phyloP scores from a whole-genome alignment of 495 filamentous ascomycete genomes.

The Talaromyces stipitatus region DNA sequence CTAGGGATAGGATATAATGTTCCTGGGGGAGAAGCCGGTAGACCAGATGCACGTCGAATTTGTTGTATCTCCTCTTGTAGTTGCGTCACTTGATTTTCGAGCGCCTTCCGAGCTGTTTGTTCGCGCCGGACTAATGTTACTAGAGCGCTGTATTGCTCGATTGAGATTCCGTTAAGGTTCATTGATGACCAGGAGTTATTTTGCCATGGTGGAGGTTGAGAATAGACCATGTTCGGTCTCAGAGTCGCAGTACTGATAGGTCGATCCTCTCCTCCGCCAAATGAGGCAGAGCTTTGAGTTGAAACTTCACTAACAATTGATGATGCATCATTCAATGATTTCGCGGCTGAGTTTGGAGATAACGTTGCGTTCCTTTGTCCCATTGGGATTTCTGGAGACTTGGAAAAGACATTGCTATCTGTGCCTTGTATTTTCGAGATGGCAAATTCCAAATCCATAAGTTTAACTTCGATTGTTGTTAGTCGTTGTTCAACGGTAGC shows the following conservation, averaged over 20 bases:
- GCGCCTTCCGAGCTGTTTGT: slow-evolving; percentile 43
- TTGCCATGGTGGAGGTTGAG: slow-evolving; percentile 16
- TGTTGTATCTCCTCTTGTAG: slow-evolving; percentile 45
- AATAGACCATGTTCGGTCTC: slow-evolving; percentile 23
- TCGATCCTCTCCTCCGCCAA: slow-evolving; percentile 14
- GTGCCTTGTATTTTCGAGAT: slow-evolving; percentile 43
- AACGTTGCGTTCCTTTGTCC: neutral
- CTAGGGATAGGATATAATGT: slow-evolving; percentile 32
- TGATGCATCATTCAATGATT: neutral
- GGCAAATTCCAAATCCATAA: slow-evolving; percentile 49
- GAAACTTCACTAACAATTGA: slow-evolving; percentile 19
- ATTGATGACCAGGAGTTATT: slow-evolving; percentile 21
- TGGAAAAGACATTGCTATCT: slow-evolving; percentile 10
- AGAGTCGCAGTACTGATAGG: slow-evolving; percentile 35
- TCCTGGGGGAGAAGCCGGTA: slow-evolving; percentile 8
- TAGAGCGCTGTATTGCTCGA: slow-evolving; percentile 50
- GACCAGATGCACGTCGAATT: slow-evolving; percentile 27
- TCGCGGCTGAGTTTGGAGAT: neutral
- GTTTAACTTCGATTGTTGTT: slow-evolving; percentile 45
- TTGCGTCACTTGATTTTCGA: slow-evolving; percentile 44
- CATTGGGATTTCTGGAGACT: neutral
- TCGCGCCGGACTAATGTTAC: slow-evolving; percentile 49
- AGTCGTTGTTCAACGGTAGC: slow-evolving; percentile 43
- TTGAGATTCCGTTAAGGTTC: slow-evolving; percentile 34
- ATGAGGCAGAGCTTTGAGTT: slow-evolving; percentile 6